A percentile compares a stretch with the other conserved stretches of the same genome.
Conservation (phyloP, 192 early-diverging fungal species). For the Linderina pennispora region DNA sequence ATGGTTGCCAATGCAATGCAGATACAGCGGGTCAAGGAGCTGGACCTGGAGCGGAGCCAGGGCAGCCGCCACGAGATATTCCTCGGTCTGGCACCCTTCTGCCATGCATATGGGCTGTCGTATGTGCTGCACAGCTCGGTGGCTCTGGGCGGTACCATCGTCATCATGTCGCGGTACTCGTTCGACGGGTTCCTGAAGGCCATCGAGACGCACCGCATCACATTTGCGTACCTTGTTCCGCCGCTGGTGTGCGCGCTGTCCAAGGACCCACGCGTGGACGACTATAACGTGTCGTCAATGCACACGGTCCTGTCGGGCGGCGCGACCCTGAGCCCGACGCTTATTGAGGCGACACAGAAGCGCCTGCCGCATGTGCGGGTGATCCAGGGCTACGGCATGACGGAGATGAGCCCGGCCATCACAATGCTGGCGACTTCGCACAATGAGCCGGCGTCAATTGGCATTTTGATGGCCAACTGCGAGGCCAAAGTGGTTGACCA, state of each 20-base stretch:
- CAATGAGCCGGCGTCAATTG: constrained; percentile 51
- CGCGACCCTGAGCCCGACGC: constrained; percentile 66
- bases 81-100: constrained; percentile 59
- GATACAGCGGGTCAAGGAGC: constrained; percentile 30
- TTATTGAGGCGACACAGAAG: constrained; percentile 48
- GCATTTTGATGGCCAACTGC: constrained; percentile 64
- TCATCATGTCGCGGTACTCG: constrained; percentile 73
- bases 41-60: constrained; percentile 6
- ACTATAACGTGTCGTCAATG: constrained; percentile 65
- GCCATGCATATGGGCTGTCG: constrained; percentile 64
- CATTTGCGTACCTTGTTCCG: constrained; percentile 59
- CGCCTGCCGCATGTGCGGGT: constrained; percentile 37
- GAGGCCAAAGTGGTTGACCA: constrained; percentile 72
- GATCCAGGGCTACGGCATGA: constrained; percentile 68
- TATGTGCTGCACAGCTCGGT: constrained; percentile 46
- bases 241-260: constrained; percentile 65
- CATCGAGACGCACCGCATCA: constrained; percentile 64
- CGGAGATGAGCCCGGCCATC: constrained; percentile 48
- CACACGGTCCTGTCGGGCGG: constrained; percentile 66
- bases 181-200: constrained; percentile 54
- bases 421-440: constrained; percentile 37
- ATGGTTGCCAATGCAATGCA: constrained; percentile 61
- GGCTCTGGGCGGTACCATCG: constrained; percentile 38
- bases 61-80: constrained; percentile 45
- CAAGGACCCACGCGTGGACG: constrained; percentile 67